Conservation (phyloP, 352 stramenopile species). For the Pythium aristosporum region DNA sequence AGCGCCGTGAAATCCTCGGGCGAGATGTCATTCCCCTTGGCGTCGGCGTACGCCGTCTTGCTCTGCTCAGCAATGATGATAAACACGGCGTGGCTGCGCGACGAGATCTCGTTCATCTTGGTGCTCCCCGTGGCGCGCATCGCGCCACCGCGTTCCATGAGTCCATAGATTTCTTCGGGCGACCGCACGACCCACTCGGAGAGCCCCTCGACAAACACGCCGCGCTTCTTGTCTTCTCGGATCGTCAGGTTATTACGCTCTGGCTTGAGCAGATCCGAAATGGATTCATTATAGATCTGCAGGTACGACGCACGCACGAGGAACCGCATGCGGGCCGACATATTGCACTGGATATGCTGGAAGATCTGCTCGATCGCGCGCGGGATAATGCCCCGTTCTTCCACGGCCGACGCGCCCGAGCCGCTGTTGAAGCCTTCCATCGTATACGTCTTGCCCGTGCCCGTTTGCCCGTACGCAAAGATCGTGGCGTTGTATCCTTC, state of each 20-base stretch:
- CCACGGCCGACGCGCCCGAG: conserved; percentile 60
- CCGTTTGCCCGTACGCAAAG: conserved; percentile 90
- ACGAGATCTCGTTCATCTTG: conserved; percentile 90
- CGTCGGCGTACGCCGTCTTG: conserved; percentile 88
- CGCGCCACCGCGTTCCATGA: conserved; percentile 91
- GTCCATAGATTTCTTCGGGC: conserved; percentile 91
- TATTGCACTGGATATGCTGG: conserved; percentile 87
- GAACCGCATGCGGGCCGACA: conserved; percentile 84
- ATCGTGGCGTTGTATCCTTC: conserved; percentile 93
- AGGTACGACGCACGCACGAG: conserved; percentile 92
- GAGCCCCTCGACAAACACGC: conserved; percentile 94
- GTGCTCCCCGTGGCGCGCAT: conserved; percentile 84
- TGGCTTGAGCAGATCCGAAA: conserved; percentile 93
- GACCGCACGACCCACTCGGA: conserved; percentile 93
- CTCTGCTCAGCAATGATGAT: conserved; percentile 95
- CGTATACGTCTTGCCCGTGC: conserved; percentile 94
- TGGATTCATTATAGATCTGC: conserved; percentile 96
- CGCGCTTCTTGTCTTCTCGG: conserved; percentile 90
- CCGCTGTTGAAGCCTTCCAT: conserved; percentile 96
- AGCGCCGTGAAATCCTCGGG: conserved; percentile 85
- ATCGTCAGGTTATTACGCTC: conserved; percentile 92
- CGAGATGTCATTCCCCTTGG: conserved; percentile 74
- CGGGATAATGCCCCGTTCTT: conserved; percentile 97
- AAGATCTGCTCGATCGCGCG: conserved; percentile 97
- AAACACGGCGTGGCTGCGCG: conserved; percentile 91